Evolutionary conservation across 2,329 filamentous ascomycete species (phyloP).

Genomic region (Fusarium incarnatum): DNA sequence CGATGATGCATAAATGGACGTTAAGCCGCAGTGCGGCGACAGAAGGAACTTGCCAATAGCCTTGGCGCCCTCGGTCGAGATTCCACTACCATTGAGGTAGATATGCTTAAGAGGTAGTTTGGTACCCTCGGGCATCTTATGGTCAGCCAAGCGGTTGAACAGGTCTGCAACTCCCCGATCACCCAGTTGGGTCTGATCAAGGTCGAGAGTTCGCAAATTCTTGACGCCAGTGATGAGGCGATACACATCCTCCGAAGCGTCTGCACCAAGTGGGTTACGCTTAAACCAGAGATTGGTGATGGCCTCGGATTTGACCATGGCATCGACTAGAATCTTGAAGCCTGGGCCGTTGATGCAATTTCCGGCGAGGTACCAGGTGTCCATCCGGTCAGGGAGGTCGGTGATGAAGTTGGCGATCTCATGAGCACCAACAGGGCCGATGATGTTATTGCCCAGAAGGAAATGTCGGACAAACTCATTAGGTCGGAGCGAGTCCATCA

Average conservation of each 20-base stretch:
- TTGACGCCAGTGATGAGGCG: constrained; percentile 57
- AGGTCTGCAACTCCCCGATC: constrained; percentile 59
- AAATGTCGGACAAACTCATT: constrained; percentile 64
- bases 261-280: constrained; percentile 61
- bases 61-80: constrained; percentile 47
- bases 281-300: constrained; percentile 66
- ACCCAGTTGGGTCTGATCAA: constrained; percentile 65
- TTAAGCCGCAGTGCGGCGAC: constrained; percentile 50
- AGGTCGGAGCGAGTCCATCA: constrained; percentile 61
- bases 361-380: constrained; percentile 67
- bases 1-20: constrained; percentile 53
- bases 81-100: constrained; percentile 54
- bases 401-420: constrained; percentile 60
- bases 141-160: constrained; percentile 54
- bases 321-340: constrained; percentile 58
- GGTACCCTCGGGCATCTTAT: constrained; percentile 45
- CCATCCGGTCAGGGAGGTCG: constrained; percentile 59
- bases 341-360: constrained; percentile 62
- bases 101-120: constrained; percentile 51
- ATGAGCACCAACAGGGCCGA: constrained; percentile 60
- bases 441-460: constrained; percentile 66
- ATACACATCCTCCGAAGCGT: constrained; percentile 55
- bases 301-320: constrained; percentile 56
- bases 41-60: constrained; percentile 51
- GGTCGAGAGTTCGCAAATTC: constrained; percentile 61